phyloP scores from a whole-genome alignment of 768 basidiomycete genomes.

The Lentinula aciculospora region DNA sequence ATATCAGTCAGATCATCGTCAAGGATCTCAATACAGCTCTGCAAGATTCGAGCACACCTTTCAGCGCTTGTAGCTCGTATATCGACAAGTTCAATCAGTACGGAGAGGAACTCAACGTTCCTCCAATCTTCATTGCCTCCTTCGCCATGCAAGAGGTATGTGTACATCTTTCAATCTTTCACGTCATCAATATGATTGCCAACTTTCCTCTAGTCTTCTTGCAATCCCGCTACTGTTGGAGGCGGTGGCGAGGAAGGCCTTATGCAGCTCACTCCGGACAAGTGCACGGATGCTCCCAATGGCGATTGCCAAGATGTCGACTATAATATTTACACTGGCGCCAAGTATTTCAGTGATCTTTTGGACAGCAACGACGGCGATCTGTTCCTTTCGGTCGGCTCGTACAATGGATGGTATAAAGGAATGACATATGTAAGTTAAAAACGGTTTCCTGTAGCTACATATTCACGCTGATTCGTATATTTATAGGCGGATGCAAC shows the following conservation, averaged over 20 bases:
- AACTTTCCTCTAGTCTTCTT: slow-evolving; percentile 35
- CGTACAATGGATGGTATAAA: slow-evolving; percentile 70
- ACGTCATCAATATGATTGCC: background rate
- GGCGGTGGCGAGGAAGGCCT: slow-evolving; percentile 80
- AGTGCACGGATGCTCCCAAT: slow-evolving; percentile 54
- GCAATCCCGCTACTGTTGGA: slow-evolving; percentile 56
- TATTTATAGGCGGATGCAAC: slow-evolving; percentile 45
- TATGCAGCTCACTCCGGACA: slow-evolving; percentile 81
- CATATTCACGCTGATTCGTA: slow-evolving; percentile 2
- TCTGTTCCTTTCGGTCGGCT: slow-evolving; percentile 53
- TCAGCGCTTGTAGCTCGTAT: slow-evolving; percentile 50
- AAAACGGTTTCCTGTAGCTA: background rate
- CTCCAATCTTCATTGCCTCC: slow-evolving; percentile 74
- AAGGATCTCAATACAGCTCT: slow-evolving; percentile 43
- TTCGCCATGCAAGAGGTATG: slow-evolving; percentile 83
- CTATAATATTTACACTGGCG: slow-evolving; percentile 68
- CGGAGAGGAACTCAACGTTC: slow-evolving; percentile 43
- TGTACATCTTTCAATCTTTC: slow-evolving; percentile 7
- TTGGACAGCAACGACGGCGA: slow-evolving; percentile 46
- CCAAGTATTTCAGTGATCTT: slow-evolving; percentile 50
- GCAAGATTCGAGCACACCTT: slow-evolving; percentile 44
- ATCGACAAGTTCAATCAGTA: slow-evolving; percentile 55
- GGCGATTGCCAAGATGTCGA: slow-evolving; percentile 45
- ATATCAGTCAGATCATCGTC: slow-evolving; percentile 43
- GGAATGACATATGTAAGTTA: slow-evolving; percentile 53